These are phyloP conservation scores for Eutrema japonicum DNA, from an alignment of 345 rosid species.

Conservation along the genomic window DNA sequence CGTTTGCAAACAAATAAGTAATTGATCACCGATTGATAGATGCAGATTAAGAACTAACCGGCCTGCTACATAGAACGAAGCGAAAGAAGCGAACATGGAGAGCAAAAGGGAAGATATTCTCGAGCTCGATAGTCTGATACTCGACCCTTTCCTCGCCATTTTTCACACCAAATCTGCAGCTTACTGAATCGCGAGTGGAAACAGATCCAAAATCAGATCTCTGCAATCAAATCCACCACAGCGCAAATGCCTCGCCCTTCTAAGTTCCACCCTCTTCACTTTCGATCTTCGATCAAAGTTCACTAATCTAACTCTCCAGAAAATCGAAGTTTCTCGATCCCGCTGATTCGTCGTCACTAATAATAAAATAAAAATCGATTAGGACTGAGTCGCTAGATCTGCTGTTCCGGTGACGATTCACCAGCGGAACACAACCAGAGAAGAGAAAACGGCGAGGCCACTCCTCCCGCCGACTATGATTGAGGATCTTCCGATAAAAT, in stretches of 20 bases:
- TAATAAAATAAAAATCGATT: background rate
- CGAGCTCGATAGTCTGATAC: conserved; percentile 45
- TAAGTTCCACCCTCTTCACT: background rate
- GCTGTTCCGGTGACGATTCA: conserved; percentile 10
- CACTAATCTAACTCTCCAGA: conserved; percentile 12
- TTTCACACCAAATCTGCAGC: background rate
- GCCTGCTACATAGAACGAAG: conserved; percentile 78
- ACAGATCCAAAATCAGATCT: conserved; percentile 36
- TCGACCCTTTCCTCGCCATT: conserved; percentile 61
- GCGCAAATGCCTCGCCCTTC: background rate
- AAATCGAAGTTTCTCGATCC: conserved; percentile 5
- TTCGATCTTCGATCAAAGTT: background rate
- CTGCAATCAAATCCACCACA: conserved; percentile 3
- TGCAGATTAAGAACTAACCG: conserved; percentile 52
- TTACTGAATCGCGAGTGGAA: background rate
- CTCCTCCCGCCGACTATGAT: background rate
- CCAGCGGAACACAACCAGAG: too few species aligned
- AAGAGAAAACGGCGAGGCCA: background rate
- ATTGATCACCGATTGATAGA: background rate
- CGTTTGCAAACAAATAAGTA: background rate
- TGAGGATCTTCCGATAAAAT: background rate
- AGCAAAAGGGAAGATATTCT: conserved; percentile 64
- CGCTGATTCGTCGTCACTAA: conserved; percentile 15
- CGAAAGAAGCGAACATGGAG: conserved; percentile 70
- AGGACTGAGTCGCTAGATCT: background rate